Percentiles rank a stretch among this genome's conserved stretches.
These are phyloP conservation scores for Sugiyamaella grinbergsii DNA, from an alignment of 1,139 yeast species.

Conservation along the genomic window DNA sequence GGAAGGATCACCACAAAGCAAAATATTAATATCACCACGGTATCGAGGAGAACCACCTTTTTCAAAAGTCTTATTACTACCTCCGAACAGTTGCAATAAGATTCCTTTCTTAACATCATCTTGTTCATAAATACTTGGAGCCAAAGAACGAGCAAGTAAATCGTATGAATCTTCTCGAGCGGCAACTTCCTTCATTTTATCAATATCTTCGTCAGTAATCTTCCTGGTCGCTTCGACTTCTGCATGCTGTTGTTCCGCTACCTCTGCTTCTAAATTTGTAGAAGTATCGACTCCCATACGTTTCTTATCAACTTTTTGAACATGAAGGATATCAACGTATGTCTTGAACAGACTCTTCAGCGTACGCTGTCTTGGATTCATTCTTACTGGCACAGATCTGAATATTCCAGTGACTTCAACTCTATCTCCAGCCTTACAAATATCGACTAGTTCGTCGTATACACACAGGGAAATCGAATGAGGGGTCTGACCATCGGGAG, in stretches of 20 bases:
- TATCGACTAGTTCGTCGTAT: slow-evolving; percentile 93
- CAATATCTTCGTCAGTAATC: slow-evolving; percentile 68
- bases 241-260: slow-evolving; percentile 32
- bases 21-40: slow-evolving; percentile 90
- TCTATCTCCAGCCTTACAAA: slow-evolving; percentile 95
- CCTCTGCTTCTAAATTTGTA: slow-evolving; percentile 46
- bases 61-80: slow-evolving; percentile 82
- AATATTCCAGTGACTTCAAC: slow-evolving; percentile 94
- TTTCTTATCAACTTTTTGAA: slow-evolving; percentile 80
- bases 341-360: slow-evolving; percentile 86
- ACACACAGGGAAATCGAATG: slow-evolving; percentile 93
- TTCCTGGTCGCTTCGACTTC: slow-evolving; percentile 77
- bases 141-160: slow-evolving; percentile 84
- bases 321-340: slow-evolving; percentile 90
- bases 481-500: slow-evolving; percentile 99
- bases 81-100: slow-evolving; percentile 89
- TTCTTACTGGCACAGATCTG: slow-evolving; percentile 87
- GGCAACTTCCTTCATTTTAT: slow-evolving; percentile 61
- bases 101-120: slow-evolving; percentile 97
- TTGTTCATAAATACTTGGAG: slow-evolving; percentile 94
- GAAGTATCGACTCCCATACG: slow-evolving; percentile 80
- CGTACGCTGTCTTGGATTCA: slow-evolving; percentile 82
- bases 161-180: slow-evolving; percentile 80
- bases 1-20: slow-evolving; percentile 97
- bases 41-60: slow-evolving; percentile 84